Conservation (phyloP, 495 filamentous ascomycete genomes). For the Hyaloscypha hepaticicola region DNA sequence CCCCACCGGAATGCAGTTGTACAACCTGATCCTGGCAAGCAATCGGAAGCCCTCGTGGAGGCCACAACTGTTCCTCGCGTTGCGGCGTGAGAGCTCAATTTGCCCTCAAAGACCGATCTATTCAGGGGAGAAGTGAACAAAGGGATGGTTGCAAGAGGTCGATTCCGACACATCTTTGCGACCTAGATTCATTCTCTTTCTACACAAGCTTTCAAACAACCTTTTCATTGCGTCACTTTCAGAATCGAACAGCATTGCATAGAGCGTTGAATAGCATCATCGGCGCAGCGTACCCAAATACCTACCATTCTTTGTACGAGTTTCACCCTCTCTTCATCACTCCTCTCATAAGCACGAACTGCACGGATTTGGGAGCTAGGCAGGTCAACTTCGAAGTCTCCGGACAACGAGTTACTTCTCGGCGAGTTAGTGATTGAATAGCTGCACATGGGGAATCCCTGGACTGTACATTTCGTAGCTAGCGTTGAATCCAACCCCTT, state of each 20-base stretch:
- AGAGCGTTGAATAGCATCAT: constrained; percentile 19
- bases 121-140: background rate
- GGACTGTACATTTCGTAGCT: background rate
- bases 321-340: constrained; percentile 8
- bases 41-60: background rate
- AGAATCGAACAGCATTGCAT: constrained; percentile 20
- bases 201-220: background rate
- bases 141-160: background rate
- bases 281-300: background rate
- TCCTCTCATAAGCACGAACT: constrained; percentile 22
- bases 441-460: background rate
- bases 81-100: background rate
- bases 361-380: constrained; percentile 11
- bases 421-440: background rate
- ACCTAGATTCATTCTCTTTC: background rate
- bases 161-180: background rate
- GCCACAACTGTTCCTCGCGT: background rate
- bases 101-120: background rate
- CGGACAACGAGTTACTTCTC: background rate
- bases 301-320: constrained; percentile 13
- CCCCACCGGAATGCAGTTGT: constrained; percentile 10
- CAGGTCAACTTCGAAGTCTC: constrained; percentile 3
- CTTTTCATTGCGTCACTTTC: constrained; percentile 15
- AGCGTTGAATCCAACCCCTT: background rate
- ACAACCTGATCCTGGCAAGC: constrained; percentile 14